Evolutionary conservation across 2,329 filamentous ascomycete genomes (phyloP).

Genomic region (Microsporum audouinii): DNA sequence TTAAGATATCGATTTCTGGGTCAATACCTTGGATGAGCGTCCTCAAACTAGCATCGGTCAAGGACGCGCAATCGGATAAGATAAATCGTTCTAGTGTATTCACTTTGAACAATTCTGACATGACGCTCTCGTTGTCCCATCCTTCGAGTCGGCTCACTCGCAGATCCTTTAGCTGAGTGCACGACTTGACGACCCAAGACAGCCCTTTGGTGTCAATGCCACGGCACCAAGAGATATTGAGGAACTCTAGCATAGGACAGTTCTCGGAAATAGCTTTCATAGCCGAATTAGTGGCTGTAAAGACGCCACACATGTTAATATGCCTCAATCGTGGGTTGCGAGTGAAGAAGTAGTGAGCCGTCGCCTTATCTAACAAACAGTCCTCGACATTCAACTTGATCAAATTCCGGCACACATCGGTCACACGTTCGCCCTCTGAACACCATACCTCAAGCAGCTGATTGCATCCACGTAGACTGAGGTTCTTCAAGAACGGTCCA

Average conservation of each 20-base stretch:
- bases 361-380: conserved; percentile 68
- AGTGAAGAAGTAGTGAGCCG: conserved; percentile 66
- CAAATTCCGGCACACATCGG: conserved; percentile 76
- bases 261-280: conserved; percentile 76
- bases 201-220: conserved; percentile 71
- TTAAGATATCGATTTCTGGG: conserved; percentile 70
- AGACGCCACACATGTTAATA: conserved; percentile 75
- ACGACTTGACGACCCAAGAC: conserved; percentile 59
- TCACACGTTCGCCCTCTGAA: conserved; percentile 54
- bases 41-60: conserved; percentile 63
- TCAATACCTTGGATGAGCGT: conserved; percentile 64
- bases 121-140: conserved; percentile 63
- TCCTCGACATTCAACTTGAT: conserved; percentile 81
- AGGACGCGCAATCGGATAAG: conserved; percentile 64
- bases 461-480: conserved; percentile 84
- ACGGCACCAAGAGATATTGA: conserved; percentile 90
- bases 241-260: conserved; percentile 67
- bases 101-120: conserved; percentile 60
- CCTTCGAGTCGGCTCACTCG: conserved; percentile 71
- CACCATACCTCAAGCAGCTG: conserved; percentile 76
- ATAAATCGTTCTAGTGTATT: conserved; percentile 77
- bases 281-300: conserved; percentile 65
- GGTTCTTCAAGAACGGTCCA: conserved; percentile 78
- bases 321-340: conserved; percentile 68
- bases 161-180: conserved; percentile 63